phyloP scores from a whole-genome alignment of 2,329 filamentous ascomycete species.

The Pestalotiopsis sp. region DNA sequence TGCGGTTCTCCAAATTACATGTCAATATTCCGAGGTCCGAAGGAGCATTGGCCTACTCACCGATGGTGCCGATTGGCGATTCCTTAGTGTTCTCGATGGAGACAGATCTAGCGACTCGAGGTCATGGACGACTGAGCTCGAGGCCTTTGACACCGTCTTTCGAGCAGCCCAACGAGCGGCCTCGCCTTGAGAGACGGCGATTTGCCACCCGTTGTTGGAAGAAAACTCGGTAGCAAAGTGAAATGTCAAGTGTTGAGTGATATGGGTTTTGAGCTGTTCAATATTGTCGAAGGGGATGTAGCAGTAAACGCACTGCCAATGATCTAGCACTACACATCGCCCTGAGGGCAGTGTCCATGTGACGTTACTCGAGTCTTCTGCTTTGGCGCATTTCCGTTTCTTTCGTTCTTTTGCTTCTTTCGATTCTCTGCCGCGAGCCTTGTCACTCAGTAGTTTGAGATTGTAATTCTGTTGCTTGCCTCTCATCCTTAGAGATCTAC shows the following conservation, averaged over 20 bases:
- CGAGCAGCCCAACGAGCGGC: slow-evolving; percentile 22
- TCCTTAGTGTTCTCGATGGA: slow-evolving; percentile 12
- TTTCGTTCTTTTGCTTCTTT: slow-evolving; percentile 47
- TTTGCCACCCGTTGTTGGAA: slow-evolving; percentile 19
- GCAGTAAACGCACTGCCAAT: slow-evolving; percentile 54
- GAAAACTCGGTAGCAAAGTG: slow-evolving; percentile 38
- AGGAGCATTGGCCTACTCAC: neutral
- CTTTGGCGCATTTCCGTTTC: slow-evolving; percentile 30
- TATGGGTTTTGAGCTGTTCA: slow-evolving; percentile 49
- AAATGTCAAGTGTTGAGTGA: slow-evolving; percentile 50
- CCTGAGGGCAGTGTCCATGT: slow-evolving; percentile 47
- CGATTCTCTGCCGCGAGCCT: slow-evolving; percentile 53
- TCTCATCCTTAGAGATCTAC: slow-evolving; percentile 50
- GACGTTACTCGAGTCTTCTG: slow-evolving; percentile 35
- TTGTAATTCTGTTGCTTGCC: slow-evolving; percentile 57
- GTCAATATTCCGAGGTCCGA: neutral
- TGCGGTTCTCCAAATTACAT: neutral
- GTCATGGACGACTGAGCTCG: slow-evolving; percentile 26
- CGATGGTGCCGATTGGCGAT: neutral
- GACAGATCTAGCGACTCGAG: slow-evolving; percentile 24
- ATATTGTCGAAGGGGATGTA: slow-evolving; percentile 48
- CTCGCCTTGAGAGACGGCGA: slow-evolving; percentile 27
- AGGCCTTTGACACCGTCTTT: slow-evolving; percentile 20
- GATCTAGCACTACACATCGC: slow-evolving; percentile 47
- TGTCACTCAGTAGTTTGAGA: slow-evolving; percentile 59